Evolutionary conservation across 306 rosid genomes (phyloP), one percentile per base, ranked within the genome.

Genomic region (Cyamopsis tetragonoloba): DNA sequence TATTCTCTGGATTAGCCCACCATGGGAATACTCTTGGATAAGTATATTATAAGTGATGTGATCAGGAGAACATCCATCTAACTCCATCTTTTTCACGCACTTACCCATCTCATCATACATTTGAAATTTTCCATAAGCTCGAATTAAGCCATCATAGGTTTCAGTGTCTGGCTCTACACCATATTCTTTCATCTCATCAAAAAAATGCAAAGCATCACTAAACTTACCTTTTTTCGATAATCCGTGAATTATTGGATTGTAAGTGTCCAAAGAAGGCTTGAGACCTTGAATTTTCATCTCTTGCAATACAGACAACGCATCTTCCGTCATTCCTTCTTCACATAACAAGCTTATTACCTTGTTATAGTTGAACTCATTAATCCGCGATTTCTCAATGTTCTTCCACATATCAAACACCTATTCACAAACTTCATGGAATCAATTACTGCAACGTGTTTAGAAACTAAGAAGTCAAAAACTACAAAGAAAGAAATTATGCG

Each of bases 401-500:
- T 71, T 89, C 95, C 96, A 89, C 79, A 49, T 41, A 71, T 82
- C 83, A 74, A 87, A 87, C 15, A 87, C 75, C 95, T 89, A 82
- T 27, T 76, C 65, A 74, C 18, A 82, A 5, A 18, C 61, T 38
- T 61, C 35, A 76, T 63, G 6, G 32, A 39, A 61, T 65, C 60
- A 66, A 44, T 60, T 12, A 34, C 30, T 46, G 44, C 54, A 31
- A 42, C 22, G 38, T 26, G 62, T 50, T 12, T 64, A 8, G 27
- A 53, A 43, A 58, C 18, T 43, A 22, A 46, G 15, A 14, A 43
- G 24, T 55, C 42, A 39, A 26, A 69, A 31, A 19, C 57, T 23
- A 43, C 56, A 57, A 30, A 12, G 31, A 42, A 67, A 44, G 28
- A 65, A 64, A 26, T 14, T 2, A 51, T n/a, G n/a, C n/a, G n/a